Base-by-base conservation (phyloP, 2,329 filamentous ascomycete species). In the Zasmidium citrigriseum region DNA sequence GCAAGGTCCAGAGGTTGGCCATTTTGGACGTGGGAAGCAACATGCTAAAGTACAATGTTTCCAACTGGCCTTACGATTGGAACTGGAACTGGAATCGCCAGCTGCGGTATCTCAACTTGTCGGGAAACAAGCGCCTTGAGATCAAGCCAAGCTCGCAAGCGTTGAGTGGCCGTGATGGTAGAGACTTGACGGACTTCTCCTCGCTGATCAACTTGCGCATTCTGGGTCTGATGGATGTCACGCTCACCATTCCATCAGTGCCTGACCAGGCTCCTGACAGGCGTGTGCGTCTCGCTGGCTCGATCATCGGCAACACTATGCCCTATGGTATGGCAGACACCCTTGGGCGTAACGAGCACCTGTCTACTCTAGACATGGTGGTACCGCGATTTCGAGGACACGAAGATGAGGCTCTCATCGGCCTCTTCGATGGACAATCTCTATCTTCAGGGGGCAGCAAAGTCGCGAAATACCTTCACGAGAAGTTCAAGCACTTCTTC, bases 81-180 rank as follows among this genome's bases (percentile, higher is more conserved):
- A 99, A 99, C 70, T 99, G 95, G 95, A 98, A 98, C 71, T 90
- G 95, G 82, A 99, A 99, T 70, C 91, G 90, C 50, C 96, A 97
- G 68, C 79, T 99, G 64, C 89, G 93, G 63, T 99, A 96, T 71
- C 87, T 99, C 62, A 99, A 98, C 70, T 82, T 99, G 70, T 98
- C 93, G 0, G 95, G 95, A 52, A 99, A 99, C 78, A 97, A 96
- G 75, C 87, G 93, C 52, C 78, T 99, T 29, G 95, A 99, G 75
- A 98, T 99, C 78, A 88, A 87, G 69, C 85, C 85, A 0, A 85
- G 79, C 60, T 85, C 84, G 49, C 77, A 81, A 55, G 64, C 79
- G 71, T 70, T 81, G 70, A 64, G 79, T 72, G 49, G 25, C 24
- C 48, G 59, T 10, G 72, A 89, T 80, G 78, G 86, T 72, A 77